These are phyloP conservation scores for Colletotrichum sp. DNA, from an alignment of 2,329 filamentous ascomycete species.

Conservation along the genomic window DNA sequence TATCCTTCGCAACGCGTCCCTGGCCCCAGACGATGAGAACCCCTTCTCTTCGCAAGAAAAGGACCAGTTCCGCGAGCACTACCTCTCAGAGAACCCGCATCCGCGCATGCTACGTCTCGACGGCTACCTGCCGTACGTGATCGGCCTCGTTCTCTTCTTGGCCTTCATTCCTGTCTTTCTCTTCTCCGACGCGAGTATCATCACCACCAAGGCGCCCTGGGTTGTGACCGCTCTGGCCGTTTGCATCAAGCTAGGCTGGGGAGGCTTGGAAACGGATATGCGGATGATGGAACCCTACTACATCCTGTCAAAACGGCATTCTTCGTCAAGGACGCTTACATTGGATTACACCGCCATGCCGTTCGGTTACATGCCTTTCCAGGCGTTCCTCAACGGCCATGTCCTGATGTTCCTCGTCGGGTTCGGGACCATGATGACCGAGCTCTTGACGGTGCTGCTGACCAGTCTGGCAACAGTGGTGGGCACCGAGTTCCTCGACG, in stretches of 20 bases:
- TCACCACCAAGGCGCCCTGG: conserved; percentile 69
- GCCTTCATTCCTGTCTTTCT: conserved; percentile 66
- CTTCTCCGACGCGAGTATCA: conserved; percentile 58
- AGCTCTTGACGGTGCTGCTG: conserved; percentile 74
- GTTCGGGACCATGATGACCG: conserved; percentile 73
- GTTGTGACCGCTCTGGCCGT: conserved; percentile 70
- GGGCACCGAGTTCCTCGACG: conserved; percentile 62
- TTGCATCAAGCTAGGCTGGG: conserved; percentile 71
- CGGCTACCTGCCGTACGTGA: conserved; percentile 66
- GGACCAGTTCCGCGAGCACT: conserved; percentile 53
- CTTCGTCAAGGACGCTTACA: conserved; percentile 68
- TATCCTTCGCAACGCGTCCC: conserved; percentile 71
- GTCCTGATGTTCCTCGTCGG: conserved; percentile 72
- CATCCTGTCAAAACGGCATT: conserved; percentile 69
- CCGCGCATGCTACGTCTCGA: conserved; percentile 70
- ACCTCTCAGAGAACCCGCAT: conserved; percentile 66
- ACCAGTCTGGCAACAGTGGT: conserved; percentile 70
- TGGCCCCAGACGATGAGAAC: conserved; percentile 67
- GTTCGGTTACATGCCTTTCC: conserved; percentile 68
- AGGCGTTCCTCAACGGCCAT: conserved; percentile 68
- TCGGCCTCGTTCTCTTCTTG: conserved; percentile 60
- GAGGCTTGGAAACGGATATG: conserved; percentile 70
- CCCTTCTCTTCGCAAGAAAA: conserved; percentile 43
- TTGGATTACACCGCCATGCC: conserved; percentile 78
- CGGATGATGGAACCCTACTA: conserved; percentile 80